A percentile compares a stretch with the other conserved stretches of the same genome.
These are phyloP conservation scores for Elaeagnus macrophylla DNA, from an alignment of 306 rosid species.

Conservation along the genomic window DNA sequence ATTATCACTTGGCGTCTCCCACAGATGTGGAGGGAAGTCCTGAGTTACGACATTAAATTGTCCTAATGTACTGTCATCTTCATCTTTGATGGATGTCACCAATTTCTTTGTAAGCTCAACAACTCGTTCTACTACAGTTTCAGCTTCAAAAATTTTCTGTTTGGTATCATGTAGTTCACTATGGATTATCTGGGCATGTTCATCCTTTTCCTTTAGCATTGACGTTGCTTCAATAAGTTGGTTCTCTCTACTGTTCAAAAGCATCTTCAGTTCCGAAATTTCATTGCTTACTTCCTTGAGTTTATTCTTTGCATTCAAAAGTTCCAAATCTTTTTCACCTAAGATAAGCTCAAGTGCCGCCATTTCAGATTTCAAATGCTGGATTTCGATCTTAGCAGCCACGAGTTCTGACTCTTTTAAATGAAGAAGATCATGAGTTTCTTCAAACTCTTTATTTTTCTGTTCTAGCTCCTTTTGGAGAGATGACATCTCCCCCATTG, in stretches of 20 bases:
- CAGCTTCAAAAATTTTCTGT: slow-evolving; percentile 61
- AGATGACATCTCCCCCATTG: slow-evolving; percentile 44
- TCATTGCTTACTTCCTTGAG: slow-evolving; percentile 52
- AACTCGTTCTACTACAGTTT: slow-evolving; percentile 54
- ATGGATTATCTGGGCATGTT: slow-evolving; percentile 40
- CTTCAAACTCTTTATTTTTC: slow-evolving; percentile 36
- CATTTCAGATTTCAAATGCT: slow-evolving; percentile 67
- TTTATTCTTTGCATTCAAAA: slow-evolving; percentile 60
- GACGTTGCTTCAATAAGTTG: slow-evolving; percentile 64
- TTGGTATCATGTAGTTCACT: slow-evolving; percentile 40
- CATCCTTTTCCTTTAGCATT: slow-evolving; percentile 77
- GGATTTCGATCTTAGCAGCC: slow-evolving; percentile 74
- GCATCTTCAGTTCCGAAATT: slow-evolving; percentile 58
- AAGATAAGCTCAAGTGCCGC: slow-evolving; percentile 55
- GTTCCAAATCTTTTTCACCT: slow-evolving; percentile 78
- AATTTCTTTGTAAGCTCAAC: slow-evolving; percentile 60
- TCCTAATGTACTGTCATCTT: slow-evolving; percentile 17
- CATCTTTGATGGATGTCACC: slow-evolving; percentile 50
- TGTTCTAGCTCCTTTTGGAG: slow-evolving; percentile 46
- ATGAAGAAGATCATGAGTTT: slow-evolving; percentile 41
- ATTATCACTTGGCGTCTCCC: slow-evolving; percentile 38
- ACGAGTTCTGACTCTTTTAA: slow-evolving; percentile 57
- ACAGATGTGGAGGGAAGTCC: slow-evolving; percentile 24
- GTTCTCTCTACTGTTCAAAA: slow-evolving; percentile 52
- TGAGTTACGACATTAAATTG: slow-evolving; percentile 23